Conservation (phyloP, 106 monocot genomes). For the Acorus calamus region DNA sequence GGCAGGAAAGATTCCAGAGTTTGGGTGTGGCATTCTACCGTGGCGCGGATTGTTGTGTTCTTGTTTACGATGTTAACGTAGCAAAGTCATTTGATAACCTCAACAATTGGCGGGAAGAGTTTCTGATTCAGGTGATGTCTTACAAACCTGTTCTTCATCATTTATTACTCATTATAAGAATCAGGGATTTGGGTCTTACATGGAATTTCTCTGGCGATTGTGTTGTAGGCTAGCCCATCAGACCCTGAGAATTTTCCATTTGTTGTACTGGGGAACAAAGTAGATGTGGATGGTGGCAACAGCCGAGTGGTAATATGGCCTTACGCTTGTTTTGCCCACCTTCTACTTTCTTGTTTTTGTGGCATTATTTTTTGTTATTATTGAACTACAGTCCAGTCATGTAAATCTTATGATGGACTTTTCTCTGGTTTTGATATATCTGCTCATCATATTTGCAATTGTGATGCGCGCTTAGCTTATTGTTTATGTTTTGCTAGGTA, state of each 20-base stretch:
- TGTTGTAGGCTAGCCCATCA: conserved; percentile 61
- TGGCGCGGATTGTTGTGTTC: conserved; percentile 90
- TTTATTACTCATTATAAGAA: too few relatives aligned
- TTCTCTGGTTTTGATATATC: too few relatives aligned
- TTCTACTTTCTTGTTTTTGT: too few relatives aligned
- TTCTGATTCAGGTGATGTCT: conserved; percentile 52
- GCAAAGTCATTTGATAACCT: conserved; percentile 75
- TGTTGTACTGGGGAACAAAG: conserved; percentile 78
- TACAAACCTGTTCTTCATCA: too few relatives aligned
- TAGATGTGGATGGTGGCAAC: conserved; percentile 79
- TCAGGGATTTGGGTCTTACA: too few relatives aligned
- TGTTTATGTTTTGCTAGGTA: conserved; percentile 29
- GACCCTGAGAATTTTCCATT: conserved; percentile 85
- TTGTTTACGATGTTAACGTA: conserved; percentile 85
- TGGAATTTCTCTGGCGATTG: neutral
- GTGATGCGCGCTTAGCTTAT: neutral
- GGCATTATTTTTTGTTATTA: too few relatives aligned
- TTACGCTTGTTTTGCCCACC: too few relatives aligned
- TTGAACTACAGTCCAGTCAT: too few relatives aligned
- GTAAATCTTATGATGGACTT: too few relatives aligned
- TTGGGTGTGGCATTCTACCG: conserved; percentile 91
- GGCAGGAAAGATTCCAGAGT: conserved; percentile 94
- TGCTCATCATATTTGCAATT: neutral
- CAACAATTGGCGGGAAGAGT: conserved; percentile 79
- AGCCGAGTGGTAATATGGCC: conserved; percentile 48